phyloP scores from a whole-genome alignment of 495 filamentous ascomycete species.

The Neurospora sp. region DNA sequence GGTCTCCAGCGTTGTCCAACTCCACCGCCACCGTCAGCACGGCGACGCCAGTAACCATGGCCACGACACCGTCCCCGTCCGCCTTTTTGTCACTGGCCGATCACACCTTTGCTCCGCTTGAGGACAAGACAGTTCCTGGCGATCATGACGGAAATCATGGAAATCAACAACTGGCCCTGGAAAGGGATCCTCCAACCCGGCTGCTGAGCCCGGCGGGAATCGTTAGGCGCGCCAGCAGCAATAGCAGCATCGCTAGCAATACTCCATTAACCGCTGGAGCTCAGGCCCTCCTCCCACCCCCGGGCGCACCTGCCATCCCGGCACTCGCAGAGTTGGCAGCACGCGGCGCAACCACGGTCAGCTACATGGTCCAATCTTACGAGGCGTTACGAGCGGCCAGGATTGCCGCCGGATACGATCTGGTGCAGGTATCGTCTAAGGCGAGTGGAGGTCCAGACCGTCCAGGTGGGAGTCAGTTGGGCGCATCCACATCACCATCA shows the following conservation, averaged over 20 bases:
- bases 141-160: background rate
- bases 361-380: conserved; percentile 24
- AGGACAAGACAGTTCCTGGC: background rate
- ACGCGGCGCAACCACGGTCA: conserved; percentile 15
- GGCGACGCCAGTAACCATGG: background rate
- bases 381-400: conserved; percentile 17
- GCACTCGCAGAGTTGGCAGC: conserved; percentile 1
- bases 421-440: conserved; percentile 7
- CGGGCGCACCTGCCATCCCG: background rate
- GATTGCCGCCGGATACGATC: conserved; percentile 15
- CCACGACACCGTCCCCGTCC: background rate
- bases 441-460: background rate
- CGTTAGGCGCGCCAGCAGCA: background rate
- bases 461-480: conserved; percentile 7
- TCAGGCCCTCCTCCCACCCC: background rate
- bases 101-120: background rate
- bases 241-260: background rate
- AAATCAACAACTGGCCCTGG: background rate
- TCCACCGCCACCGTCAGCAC: background rate
- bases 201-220: background rate
- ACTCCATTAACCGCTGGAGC: background rate
- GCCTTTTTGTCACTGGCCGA: background rate
- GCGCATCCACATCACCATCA: conserved; percentile 9
- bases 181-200: background rate
- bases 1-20: background rate